Evolutionary conservation across 1,139 yeast genomes (phyloP).

Genomic region (Blastobotrys arbuscula): DNA sequence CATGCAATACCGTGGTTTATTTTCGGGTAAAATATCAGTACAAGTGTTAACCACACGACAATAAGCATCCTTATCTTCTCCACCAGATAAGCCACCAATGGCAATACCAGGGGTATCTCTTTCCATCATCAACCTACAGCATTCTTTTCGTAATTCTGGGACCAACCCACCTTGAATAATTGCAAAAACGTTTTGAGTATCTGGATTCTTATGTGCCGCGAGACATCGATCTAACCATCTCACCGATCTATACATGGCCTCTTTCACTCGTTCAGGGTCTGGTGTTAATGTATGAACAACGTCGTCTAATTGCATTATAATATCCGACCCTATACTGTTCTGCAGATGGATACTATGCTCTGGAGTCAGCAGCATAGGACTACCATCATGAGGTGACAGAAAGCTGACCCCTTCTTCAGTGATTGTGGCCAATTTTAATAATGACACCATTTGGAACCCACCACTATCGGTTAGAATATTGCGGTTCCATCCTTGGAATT

Average conservation of each 20-base stretch:
- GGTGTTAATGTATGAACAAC: constrained; percentile 41
- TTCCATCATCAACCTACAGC: constrained; percentile 40
- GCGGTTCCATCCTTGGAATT: constrained; percentile 39
- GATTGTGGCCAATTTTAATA: constrained; percentile 41
- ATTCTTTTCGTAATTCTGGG: constrained; percentile 34
- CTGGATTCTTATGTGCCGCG: constrained; percentile 41
- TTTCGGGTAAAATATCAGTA: constrained; percentile 38
- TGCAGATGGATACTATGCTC: constrained; percentile 43
- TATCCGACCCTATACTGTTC: constrained; percentile 42
- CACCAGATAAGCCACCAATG: constrained; percentile 43
- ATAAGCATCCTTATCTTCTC: constrained; percentile 39
- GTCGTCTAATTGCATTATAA: constrained; percentile 44
- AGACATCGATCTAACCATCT: constrained; percentile 44
- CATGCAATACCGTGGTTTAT: constrained; percentile 43
- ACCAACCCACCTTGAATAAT: constrained; percentile 45
- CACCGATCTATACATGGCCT: constrained; percentile 41
- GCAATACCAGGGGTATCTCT: constrained; percentile 45
- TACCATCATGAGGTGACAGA: constrained; percentile 42
- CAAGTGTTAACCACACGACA: constrained; percentile 38
- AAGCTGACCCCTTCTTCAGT: constrained; percentile 44
- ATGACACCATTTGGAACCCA: constrained; percentile 45
- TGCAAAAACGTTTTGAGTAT: constrained; percentile 40
- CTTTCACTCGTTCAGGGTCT: constrained; percentile 39
- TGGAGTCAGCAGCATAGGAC: constrained; percentile 43
- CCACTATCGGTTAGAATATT: constrained; percentile 42